phyloP scores from a whole-genome alignment of 2,329 filamentous ascomycete genomes.

The Metarhizium album region DNA sequence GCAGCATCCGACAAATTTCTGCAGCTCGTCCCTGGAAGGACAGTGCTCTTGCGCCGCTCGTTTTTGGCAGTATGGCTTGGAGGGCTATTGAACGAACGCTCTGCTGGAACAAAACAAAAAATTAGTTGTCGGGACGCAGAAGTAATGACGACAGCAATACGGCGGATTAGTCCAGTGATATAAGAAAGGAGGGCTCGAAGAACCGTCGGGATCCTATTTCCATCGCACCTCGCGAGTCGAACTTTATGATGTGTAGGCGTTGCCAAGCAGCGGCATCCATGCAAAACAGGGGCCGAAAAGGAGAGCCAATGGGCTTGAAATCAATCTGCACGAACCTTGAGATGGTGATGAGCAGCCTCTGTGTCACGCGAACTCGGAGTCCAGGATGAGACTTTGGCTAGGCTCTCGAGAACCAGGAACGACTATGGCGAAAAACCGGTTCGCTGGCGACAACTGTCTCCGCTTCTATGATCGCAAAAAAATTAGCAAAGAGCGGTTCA shows the following conservation, averaged over 20 bases:
- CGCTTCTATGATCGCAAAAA: conserved; percentile 2
- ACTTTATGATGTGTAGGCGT: not conserved
- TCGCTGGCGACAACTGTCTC: conserved; percentile 9
- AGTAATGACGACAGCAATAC: not conserved
- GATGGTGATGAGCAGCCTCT: conserved; percentile 8
- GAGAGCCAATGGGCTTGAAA: not conserved
- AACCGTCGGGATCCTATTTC: not conserved
- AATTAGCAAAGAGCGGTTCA: conserved; percentile 2
- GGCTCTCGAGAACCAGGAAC: conserved; percentile 2
- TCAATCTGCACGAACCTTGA: conserved; percentile 12
- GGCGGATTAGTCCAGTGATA: not conserved
- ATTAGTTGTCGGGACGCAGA: not conserved
- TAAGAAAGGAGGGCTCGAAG: not conserved
- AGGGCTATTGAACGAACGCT: not conserved
- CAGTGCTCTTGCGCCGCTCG: conserved; percentile 7
- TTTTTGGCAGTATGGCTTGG: not conserved
- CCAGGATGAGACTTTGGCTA: not conserved
- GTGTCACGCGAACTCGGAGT: conserved; percentile 9
- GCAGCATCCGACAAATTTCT: conserved; percentile 4
- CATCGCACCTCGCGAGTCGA: not conserved
- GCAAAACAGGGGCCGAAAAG: not conserved
- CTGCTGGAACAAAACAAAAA: not conserved
- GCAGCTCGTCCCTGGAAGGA: conserved; percentile 4
- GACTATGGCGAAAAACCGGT: conserved; percentile 3
- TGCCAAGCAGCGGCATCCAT: not conserved